Conservation (phyloP, 2,329 filamentous ascomycete species). For the Clonostachys sp. region DNA sequence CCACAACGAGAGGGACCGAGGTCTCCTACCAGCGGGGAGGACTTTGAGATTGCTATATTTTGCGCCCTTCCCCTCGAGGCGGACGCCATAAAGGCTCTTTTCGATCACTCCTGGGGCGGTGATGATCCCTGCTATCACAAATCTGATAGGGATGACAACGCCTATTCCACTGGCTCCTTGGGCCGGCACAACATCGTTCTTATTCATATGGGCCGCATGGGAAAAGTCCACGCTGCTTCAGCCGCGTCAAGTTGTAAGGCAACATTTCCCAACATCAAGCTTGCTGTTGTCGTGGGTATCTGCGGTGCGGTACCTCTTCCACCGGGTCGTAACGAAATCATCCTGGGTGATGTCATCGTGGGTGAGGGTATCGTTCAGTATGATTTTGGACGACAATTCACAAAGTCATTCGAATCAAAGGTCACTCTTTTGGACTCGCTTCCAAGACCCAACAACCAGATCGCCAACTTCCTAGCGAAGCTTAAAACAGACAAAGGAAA, state of each 20-base stretch:
- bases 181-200: slow-evolving; percentile 20
- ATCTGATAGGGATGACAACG: slow-evolving; percentile 13
- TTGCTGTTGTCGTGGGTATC: slow-evolving; percentile 11
- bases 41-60: slow-evolving; percentile 10
- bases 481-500: slow-evolving; percentile 5
- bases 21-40: too few relatives aligned
- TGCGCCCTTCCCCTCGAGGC: slow-evolving; percentile 11
- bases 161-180: slow-evolving; percentile 14
- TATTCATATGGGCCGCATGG: slow-evolving; percentile 16
- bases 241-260: slow-evolving; percentile 3
- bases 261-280: slow-evolving; percentile 10
- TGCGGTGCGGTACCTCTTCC: slow-evolving; percentile 11
- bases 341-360: slow-evolving; percentile 17
- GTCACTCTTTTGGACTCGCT: slow-evolving; percentile 8
- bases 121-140: slow-evolving; percentile 9
- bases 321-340: slow-evolving; percentile 4
- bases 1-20: too few relatives aligned
- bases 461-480: slow-evolving; percentile 14
- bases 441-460: slow-evolving; percentile 9
- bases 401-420: slow-evolving; percentile 11
- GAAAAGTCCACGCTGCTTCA: slow-evolving; percentile 12
- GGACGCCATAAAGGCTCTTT: slow-evolving; percentile 8
- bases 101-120: slow-evolving; percentile 9
- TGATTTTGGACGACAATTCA: slow-evolving; percentile 15
- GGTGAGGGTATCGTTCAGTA: slow-evolving; percentile 17